Evolutionary conservation across 441 rosid genomes (phyloP).

Genomic region (Pelargonium hybrid): DNA sequence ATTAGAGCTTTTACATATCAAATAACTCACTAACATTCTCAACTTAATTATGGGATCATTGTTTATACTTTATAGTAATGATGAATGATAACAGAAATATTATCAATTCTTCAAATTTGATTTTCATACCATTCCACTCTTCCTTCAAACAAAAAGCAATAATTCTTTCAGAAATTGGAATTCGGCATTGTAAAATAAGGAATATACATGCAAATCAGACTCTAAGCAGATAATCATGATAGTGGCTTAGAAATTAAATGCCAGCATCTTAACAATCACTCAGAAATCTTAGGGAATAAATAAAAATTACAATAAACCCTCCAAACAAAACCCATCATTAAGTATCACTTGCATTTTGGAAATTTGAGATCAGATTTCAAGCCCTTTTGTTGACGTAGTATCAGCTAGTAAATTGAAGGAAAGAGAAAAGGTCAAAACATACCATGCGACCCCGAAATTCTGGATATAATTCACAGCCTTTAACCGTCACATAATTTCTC

Average conservation of each 20-base stretch:
- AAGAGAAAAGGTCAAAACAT: constrained; percentile 22
- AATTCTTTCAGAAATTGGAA: background rate
- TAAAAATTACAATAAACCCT: background rate
- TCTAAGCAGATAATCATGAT: background rate
- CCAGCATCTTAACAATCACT: background rate
- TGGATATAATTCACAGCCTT: constrained; percentile 61
- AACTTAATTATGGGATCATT: too few relatives aligned
- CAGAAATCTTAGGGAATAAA: background rate
- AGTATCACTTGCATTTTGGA: background rate
- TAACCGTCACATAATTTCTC: constrained; percentile 70
- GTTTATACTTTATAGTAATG: background rate
- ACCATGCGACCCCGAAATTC: constrained; percentile 99
- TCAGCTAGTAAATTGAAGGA: background rate
- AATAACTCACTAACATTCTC: background rate
- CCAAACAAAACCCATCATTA: background rate
- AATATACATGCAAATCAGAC: background rate
- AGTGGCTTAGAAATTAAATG: background rate
- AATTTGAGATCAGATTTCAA: background rate
- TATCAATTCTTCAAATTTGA: background rate
- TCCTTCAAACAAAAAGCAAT: background rate
- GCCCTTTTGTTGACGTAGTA: background rate
- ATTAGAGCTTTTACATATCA: background rate
- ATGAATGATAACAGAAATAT: background rate
- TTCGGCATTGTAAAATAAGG: background rate
- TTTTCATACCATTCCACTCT: background rate